Base-by-base conservation (phyloP, 2,329 filamentous ascomycete species). In the Sordariomycetes sp. region DNA sequence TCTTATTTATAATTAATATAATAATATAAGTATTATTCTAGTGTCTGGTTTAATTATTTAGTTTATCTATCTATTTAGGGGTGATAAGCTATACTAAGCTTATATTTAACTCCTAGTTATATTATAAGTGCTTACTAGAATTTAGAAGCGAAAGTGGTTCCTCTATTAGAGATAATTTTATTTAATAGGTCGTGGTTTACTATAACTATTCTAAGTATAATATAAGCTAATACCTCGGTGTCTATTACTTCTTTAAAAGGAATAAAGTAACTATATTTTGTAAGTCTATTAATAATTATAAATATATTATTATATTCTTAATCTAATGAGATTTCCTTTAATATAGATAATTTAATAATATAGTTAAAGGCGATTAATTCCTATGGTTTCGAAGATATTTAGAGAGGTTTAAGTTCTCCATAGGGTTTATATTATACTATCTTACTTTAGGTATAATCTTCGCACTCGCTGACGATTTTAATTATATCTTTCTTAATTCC, bases 381-480 rank as follows among this genome's bases (percentile, higher is more conserved):
- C 16, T 18, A 45, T 23, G 16, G 29, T 39, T 4, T 3, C 39
- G 29, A 10, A 31, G 8, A 8, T 9, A 45, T 14, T 36, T 12
- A 3, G 15, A 46, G 6, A 18, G 10, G 21, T 32, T 46, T 17
- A 35, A 44, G 4, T 32, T 33, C 11, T 25, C 30, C 30, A 25
- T 44, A 42, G 7, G 20, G 34, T 8, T 42, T 39, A 26, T 39
- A n/a, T 4, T 21, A 30, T 3, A 4, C 36, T 19, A 28, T 16
- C 20, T 18, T 33, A 25, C 34, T 39, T 10, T 37, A 32, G 14
- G 38, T 12, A 9, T 29, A 18, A 42, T 48, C 38, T 50, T 47
- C 16, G 46, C 42, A 42, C 49, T 42, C 21, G 45, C 31, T 16
- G 34, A 35, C 10, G 9, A 30, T 19, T 12, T 33, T 21, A 33